Base-by-base conservation (phyloP, 2,329 filamentous ascomycete genomes). In the Pleomassaria siparia region DNA sequence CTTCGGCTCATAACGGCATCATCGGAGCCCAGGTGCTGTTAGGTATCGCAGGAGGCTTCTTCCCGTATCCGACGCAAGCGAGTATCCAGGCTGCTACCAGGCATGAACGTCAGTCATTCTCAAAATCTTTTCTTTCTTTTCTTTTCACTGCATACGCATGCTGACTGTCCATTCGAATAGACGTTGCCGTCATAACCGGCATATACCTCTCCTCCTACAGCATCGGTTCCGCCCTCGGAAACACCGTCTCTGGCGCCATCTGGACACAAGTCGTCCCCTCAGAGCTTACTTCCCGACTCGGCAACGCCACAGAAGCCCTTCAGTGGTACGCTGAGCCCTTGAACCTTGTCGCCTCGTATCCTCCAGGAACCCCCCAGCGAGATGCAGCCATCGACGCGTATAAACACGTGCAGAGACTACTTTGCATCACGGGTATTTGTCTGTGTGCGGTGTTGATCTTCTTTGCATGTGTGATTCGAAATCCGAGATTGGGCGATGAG, bases 131-230 rank as follows among this genome's bases (percentile, higher is more conserved):
- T 12, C 22, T n/a, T 8, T 9, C 9, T 25, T 18, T 28, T 12
- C 25, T 7, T 26, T 7, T 26, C 25, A 26, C 25, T 26, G 7
- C 2, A 11, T 20, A 16, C 16, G n/a, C 22, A 18, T 16, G 30
- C 30, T 33, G 15, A 33, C 6, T n/a, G 15, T n/a, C 7, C 13
- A 16, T 32, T 25, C 33, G n/a, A 21, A 39, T 22, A 43, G 28
- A 86, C 56, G 72, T 87, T 25, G 84, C 84, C 35, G 80, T 85
- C 52, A 78, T 87, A 53, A 87, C 83, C 0, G 82, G 79, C 32
- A 65, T 86, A 15, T 86, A 80, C 61, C 76, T 86, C 2, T 80
- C 83, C 13, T 77, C 72, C n/a, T 86, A 85, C 70, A 82, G 82
- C 61, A 75, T 86, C 30, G 83, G 83, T 24, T 82, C 76, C 4